Evolutionary conservation across 2,329 filamentous ascomycete species (phyloP), one percentile per base, ranked within the genome.

Genomic region (Pyrenochaeta sp.): DNA sequence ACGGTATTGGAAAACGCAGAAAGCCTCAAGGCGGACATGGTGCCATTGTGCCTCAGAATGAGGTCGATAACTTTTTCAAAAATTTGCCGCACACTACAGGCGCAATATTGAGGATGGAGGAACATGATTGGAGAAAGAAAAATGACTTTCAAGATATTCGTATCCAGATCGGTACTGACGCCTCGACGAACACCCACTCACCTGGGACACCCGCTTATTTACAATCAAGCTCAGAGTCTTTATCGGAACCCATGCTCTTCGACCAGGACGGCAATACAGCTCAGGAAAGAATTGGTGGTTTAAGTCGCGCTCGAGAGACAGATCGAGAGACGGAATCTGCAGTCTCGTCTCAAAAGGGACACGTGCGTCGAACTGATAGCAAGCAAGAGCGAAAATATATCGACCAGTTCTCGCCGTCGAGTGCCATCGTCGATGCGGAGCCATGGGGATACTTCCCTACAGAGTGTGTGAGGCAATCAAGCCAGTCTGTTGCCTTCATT

Each of bases 211-310:
- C 41, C 34, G 10, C 27, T 40, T 24, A 42, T 35, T 31, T 42
- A 32, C 22, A 31, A 30, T 21, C 39, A 35, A n/a, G n/a, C n/a
- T 54, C 50, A 13, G 44, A 47, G 19, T 51, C 48, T 26, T 65
- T 58, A 11, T 69, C 68, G 7, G 67, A 71, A 21, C 40, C 56
- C 17, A 72, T 73, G 67, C 57, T 72, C 7, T 67, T 72, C 37
- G 68, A 69, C 35, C 53, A 66, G 35, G 50, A 64, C 38, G 35
- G 32, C n/a, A n/a, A n/a, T n/a, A n/a, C n/a, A n/a, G n/a, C n/a
- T n/a, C n/a, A n/a, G n/a, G n/a, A n/a, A n/a, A n/a, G n/a, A n/a
- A n/a, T n/a, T n/a, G n/a, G n/a, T n/a, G n/a, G n/a, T n/a, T n/a
- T n/a, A n/a, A n/a, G n/a, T n/a, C n/a, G n/a, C n/a, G n/a, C n/a